phyloP scores from a whole-genome alignment of 495 filamentous ascomycete genomes.

The Parmelia sp. region DNA sequence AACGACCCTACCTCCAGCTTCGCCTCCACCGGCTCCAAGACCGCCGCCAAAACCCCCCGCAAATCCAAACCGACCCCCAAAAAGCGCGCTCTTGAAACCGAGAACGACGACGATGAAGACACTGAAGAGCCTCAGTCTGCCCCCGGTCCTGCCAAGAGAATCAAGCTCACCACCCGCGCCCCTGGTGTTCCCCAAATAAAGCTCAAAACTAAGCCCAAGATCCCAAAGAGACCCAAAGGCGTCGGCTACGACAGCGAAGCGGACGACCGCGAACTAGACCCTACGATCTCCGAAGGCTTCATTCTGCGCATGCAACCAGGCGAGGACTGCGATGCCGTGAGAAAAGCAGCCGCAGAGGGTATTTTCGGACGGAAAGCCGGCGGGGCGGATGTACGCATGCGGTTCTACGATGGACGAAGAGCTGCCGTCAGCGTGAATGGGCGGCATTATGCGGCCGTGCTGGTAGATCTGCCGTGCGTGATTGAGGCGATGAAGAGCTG shows the following conservation, averaged over 20 bases:
- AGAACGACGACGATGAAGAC: conserved; percentile 23
- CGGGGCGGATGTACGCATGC: conserved; percentile 66
- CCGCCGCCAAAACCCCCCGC: conserved; percentile 34
- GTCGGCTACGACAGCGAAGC: conserved; percentile 97
- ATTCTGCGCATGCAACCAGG: conserved; percentile 84
- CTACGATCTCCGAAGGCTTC: conserved; percentile 78
- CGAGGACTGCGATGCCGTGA: conserved; percentile 74
- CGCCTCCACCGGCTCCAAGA: conserved; percentile 17
- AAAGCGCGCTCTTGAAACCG: conserved; percentile 27
- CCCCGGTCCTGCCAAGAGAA: conserved; percentile 36
- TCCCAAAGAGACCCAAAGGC: conserved; percentile 58
- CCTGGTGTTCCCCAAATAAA: conserved; percentile 40
- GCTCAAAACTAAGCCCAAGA: conserved; percentile 55
- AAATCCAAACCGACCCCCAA: conserved; percentile 29
- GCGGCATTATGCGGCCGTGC: conserved; percentile 65
- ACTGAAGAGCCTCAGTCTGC: not conserved
- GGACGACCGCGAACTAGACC: conserved; percentile 80
- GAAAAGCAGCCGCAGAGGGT: conserved; percentile 61
- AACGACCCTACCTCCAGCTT: conserved; percentile 11
- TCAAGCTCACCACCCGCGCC: conserved; percentile 35
- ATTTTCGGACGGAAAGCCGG: conserved; percentile 62
- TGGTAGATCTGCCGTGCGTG: conserved; percentile 87
- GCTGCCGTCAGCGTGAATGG: conserved; percentile 64
- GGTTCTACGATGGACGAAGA: conserved; percentile 70
- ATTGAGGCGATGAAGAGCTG: conserved; percentile 95